Percentiles rank a stretch among this genome's conserved stretches.
phyloP scores from a whole-genome alignment of 306 rosid species.

The Castanopsis chinensis region DNA sequence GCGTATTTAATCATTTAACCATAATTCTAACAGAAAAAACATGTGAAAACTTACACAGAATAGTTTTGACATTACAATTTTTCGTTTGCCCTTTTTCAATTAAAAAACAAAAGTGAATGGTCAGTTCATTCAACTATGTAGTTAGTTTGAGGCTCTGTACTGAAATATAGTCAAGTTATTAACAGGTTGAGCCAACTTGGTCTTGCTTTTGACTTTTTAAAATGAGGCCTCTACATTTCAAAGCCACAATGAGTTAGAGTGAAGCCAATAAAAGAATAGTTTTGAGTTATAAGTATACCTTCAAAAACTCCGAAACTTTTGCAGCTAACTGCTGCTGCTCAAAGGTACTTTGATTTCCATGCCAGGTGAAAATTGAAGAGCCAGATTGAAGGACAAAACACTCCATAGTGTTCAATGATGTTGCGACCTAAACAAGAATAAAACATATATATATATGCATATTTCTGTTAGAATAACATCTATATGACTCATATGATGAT shows the following conservation, averaged over 20 bases:
- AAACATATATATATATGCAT: background rate
- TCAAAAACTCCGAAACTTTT: slow-evolving; percentile 85
- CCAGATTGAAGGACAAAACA: slow-evolving; percentile 94
- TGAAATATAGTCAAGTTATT: background rate
- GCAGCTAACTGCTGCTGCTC: slow-evolving; percentile 96
- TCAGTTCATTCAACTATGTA: background rate
- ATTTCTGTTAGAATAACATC: background rate
- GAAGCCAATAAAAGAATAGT: background rate
- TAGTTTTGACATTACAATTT: background rate
- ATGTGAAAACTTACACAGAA: background rate
- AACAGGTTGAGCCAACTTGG: slow-evolving; percentile 1
- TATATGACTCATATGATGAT: slow-evolving; percentile 7
- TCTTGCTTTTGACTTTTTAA: slow-evolving; percentile 12
- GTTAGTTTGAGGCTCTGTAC: background rate
- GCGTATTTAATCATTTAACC: too few species aligned
- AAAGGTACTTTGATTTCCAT: slow-evolving; percentile 79
- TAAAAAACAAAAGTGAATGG: background rate
- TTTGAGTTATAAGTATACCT: slow-evolving; percentile 41
- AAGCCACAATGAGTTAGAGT: slow-evolving; percentile 3
- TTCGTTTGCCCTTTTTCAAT: background rate
- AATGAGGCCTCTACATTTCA: slow-evolving; percentile 6
- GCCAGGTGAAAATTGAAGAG: slow-evolving; percentile 86
- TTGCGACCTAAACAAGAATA: slow-evolving; percentile 64
- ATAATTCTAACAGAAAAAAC: background rate
- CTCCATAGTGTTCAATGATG: slow-evolving; percentile 79